These are phyloP conservation scores for Acer yangbiense DNA, from an alignment of 345 rosid species.

Conservation along the genomic window DNA sequence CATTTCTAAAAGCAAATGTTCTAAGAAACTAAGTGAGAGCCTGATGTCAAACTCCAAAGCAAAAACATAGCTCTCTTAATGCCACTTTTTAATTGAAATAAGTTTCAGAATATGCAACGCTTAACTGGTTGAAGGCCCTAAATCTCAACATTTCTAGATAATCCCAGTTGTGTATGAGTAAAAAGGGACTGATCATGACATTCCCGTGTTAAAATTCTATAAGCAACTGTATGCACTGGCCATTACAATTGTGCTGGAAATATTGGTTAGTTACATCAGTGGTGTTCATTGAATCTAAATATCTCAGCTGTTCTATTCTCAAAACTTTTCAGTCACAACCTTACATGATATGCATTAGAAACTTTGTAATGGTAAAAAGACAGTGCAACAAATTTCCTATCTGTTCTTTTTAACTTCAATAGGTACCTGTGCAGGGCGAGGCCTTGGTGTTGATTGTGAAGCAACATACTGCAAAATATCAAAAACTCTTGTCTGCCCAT, in stretches of 20 bases:
- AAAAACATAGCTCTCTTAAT: background rate
- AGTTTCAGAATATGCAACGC: background rate
- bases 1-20: background rate
- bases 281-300: too few relatives aligned
- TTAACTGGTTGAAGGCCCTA: background rate
- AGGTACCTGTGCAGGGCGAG: conserved; percentile 52
- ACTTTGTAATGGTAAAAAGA: background rate
- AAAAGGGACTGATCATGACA: background rate
- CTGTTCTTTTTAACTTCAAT: background rate
- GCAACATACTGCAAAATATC: conserved; percentile 55
- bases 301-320: background rate
- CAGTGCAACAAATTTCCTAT: background rate
- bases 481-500: conserved; percentile 51
- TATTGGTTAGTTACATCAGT: too few relatives aligned
- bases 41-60: background rate
- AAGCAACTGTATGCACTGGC: too few relatives aligned
- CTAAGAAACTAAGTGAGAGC: background rate
- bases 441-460: conserved; percentile 50
- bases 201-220: background rate
- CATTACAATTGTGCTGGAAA: too few relatives aligned
- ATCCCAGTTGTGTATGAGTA: background rate
- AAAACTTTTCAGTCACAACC: background rate
- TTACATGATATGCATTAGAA: background rate
- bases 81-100: background rate
- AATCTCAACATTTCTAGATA: background rate